A percentile compares a stretch with the other conserved stretches of the same genome.
Evolutionary conservation across 2,329 filamentous ascomycete species (phyloP).

Genomic region (Claviceps sp.): DNA sequence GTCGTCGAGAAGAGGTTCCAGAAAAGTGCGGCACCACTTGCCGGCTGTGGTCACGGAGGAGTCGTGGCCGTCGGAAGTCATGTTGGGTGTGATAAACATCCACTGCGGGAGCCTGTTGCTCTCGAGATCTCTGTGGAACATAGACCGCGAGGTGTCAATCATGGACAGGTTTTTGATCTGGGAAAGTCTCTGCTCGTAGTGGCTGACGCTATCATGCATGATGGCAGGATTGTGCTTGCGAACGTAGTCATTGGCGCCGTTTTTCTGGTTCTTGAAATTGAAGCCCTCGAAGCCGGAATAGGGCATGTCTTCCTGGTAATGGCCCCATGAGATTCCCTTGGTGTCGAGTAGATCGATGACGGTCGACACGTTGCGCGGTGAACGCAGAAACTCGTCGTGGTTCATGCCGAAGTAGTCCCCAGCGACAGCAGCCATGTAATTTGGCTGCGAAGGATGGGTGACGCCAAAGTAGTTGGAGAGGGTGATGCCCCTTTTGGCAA

Average conservation of each 20-base stretch:
- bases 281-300: conserved; percentile 59
- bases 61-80: conserved; percentile 68
- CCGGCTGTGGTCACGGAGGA: conserved; percentile 56
- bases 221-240: conserved; percentile 66
- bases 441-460: conserved; percentile 63
- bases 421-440: conserved; percentile 55
- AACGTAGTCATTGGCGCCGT: conserved; percentile 60
- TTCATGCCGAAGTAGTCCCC: conserved; percentile 65
- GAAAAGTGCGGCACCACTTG: conserved; percentile 52
- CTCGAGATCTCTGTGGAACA: conserved; percentile 55
- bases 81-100: conserved; percentile 61
- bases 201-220: conserved; percentile 51
- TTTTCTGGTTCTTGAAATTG: conserved; percentile 50
- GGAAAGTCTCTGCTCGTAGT: conserved; percentile 43
- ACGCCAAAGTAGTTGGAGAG: conserved; percentile 36
- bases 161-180: conserved; percentile 58
- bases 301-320: conserved; percentile 69
- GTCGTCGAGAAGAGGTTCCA: conserved; percentile 57
- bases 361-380: conserved; percentile 49
- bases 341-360: conserved; percentile 56
- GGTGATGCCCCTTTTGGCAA: conserved; percentile 18
- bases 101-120: conserved; percentile 54
- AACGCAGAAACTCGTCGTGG: conserved; percentile 49
- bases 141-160: conserved; percentile 26
- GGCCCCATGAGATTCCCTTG: conserved; percentile 51